Percentiles rank a stretch among this genome's conserved stretches.
These are phyloP conservation scores for Parastagonospora avenae DNA, from an alignment of 2,329 filamentous ascomycete species.

Conservation along the genomic window DNA sequence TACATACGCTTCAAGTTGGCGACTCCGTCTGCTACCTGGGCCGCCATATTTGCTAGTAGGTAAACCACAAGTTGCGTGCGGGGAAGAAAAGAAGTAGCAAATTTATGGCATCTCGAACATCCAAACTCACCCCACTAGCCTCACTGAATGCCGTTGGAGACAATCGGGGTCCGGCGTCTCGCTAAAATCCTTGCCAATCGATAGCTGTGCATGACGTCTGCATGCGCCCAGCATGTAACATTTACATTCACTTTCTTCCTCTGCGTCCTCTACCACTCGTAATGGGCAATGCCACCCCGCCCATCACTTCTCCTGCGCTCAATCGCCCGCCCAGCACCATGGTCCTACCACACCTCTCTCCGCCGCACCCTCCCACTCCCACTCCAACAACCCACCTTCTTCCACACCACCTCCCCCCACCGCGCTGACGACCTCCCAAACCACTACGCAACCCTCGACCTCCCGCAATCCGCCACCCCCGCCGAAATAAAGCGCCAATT, in stretches of 20 bases:
- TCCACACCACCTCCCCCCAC: constrained; percentile 53
- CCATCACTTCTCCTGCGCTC: constrained; percentile 18
- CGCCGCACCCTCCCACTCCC: constrained; percentile 11
- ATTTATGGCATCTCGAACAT: constrained; percentile 14
- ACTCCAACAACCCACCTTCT: constrained; percentile 26
- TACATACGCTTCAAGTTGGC: constrained; percentile 46
- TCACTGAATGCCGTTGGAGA: not conserved
- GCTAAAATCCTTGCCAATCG: constrained; percentile 13
- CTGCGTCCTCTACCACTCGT: constrained; percentile 2
- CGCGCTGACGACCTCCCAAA: constrained; percentile 55
- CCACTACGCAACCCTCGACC: constrained; percentile 81
- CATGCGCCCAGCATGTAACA: constrained; percentile 6
- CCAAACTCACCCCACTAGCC: constrained; percentile 3
- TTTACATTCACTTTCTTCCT: constrained; percentile 8
- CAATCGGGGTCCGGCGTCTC: constrained; percentile 8
- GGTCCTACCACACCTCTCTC: constrained; percentile 25
- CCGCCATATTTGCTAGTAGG: constrained; percentile 40
- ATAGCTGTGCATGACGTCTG: constrained; percentile 33
- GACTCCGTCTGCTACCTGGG: constrained; percentile 43
- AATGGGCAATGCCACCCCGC: constrained; percentile 38
- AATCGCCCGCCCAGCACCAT: constrained; percentile 14
- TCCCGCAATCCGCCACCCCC: constrained; percentile 71
- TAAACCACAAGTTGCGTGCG: not conserved
- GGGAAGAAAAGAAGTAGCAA: constrained; percentile 4
- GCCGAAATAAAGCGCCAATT: constrained; percentile 90